phyloP scores from a whole-genome alignment of 352 stramenopile genomes.

The Pilasporangium apinafurcum region DNA sequence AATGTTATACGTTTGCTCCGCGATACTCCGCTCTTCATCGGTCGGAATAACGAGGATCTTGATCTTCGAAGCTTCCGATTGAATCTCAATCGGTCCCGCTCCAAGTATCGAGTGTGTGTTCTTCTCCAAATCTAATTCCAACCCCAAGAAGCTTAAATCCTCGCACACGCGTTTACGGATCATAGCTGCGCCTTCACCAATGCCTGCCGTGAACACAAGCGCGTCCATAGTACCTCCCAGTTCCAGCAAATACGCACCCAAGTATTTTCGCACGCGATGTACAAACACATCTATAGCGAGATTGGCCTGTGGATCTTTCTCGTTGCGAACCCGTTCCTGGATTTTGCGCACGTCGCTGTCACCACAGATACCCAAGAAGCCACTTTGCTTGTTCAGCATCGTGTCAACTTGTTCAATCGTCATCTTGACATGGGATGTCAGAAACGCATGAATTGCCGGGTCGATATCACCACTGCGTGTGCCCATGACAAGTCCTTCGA shows the following conservation, averaged over 20 bases:
- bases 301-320: constrained; percentile 41
- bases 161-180: constrained; percentile 67
- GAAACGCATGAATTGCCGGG: constrained; percentile 73
- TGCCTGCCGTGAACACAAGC: constrained; percentile 88
- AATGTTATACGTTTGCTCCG: constrained; percentile 73
- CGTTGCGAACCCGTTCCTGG: constrained; percentile 44
- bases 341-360: constrained; percentile 83
- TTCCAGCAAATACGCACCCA: constrained; percentile 76
- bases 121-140: constrained; percentile 65
- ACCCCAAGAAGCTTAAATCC: constrained; percentile 56
- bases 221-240: constrained; percentile 64
- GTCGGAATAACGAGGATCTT: constrained; percentile 85
- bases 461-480: constrained; percentile 85
- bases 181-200: constrained; percentile 81
- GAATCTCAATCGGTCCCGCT: constrained; percentile 52
- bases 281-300: constrained; percentile 82
- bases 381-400: constrained; percentile 89
- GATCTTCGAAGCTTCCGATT: constrained; percentile 32
- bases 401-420: constrained; percentile 70
- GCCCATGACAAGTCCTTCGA: constrained; percentile 87
- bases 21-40: constrained; percentile 89
- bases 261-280: constrained; percentile 85
- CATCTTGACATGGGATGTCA: constrained; percentile 63
- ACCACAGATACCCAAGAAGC: constrained; percentile 71
- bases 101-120: constrained; percentile 65